phyloP scores from a whole-genome alignment of 805 yeast genomes.

The Candida caryicola region DNA sequence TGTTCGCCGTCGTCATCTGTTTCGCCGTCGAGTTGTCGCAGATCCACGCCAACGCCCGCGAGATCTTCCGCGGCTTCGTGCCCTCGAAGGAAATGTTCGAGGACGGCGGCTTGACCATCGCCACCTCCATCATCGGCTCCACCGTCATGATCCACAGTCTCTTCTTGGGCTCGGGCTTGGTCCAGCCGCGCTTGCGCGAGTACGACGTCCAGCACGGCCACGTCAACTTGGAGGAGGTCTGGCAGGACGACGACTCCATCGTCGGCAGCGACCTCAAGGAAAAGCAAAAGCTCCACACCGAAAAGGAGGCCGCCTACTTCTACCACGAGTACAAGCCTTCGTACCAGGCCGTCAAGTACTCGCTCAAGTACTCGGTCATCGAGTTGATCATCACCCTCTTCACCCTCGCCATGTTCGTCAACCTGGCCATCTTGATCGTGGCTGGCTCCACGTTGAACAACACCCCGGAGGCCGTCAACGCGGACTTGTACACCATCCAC shows the following conservation, averaged over 20 bases:
- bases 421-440: conserved; percentile 77
- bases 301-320: conserved; percentile 27
- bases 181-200: conserved; percentile 47
- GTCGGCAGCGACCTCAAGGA: conserved; percentile 1
- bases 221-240: conserved; percentile 21
- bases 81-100: conserved; percentile 44
- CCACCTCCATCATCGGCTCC: conserved; percentile 48
- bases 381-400: conserved; percentile 71
- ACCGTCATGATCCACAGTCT: conserved; percentile 53
- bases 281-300: conserved; percentile 1
- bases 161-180: conserved; percentile 48
- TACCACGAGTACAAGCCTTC: conserved; percentile 63
- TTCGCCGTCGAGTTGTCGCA: conserved; percentile 44
- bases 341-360: conserved; percentile 64
- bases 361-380: conserved; percentile 65
- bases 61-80: conserved; percentile 42
- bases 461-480: conserved; percentile 62
- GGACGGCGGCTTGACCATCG: conserved; percentile 44
- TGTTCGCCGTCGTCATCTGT: conserved; percentile 42
- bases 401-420: conserved; percentile 82
- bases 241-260: background rate
- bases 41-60: conserved; percentile 30
- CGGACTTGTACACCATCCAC: conserved; percentile 80
- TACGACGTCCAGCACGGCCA: conserved; percentile 39
- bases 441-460: conserved; percentile 76